A percentile compares a stretch with the other conserved stretches of the same genome.
phyloP scores from a whole-genome alignment of 805 yeast species.

The Wilhelminamyces savonicus region DNA sequence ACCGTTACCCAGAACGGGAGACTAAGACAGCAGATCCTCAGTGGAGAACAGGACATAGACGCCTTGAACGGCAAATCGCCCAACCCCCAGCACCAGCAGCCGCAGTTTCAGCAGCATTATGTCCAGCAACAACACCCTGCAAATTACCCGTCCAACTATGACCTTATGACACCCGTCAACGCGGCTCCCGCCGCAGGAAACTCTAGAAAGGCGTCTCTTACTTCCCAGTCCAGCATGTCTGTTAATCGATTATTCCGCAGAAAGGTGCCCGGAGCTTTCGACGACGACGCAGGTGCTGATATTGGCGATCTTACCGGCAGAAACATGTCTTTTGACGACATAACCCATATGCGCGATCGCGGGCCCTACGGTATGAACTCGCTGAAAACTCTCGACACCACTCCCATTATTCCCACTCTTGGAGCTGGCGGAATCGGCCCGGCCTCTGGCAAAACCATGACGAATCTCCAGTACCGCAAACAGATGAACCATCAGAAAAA shows the following conservation, averaged over 20 bases:
- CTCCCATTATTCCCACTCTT: constrained; percentile 73
- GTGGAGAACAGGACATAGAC: constrained; percentile 21
- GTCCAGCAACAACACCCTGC: constrained; percentile 1
- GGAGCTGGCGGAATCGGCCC: constrained; percentile 22
- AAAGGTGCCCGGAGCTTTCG: constrained; percentile 24
- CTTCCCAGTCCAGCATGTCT: constrained; percentile 28
- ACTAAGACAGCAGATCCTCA: constrained; percentile 28
- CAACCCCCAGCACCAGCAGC: constrained; percentile 9
- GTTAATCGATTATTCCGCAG: constrained; percentile 39
- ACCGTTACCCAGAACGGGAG: constrained; percentile 11
- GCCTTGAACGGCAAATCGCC: constrained; percentile 11
- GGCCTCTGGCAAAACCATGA: constrained; percentile 21
- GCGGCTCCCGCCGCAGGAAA: constrained; percentile 3
- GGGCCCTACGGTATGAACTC: constrained; percentile 54
- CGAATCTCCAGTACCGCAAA: constrained; percentile 62
- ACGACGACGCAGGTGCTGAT: constrained; percentile 34
- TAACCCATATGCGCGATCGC: constrained; percentile 56
- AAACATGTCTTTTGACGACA: constrained; percentile 55
- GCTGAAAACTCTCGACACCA: constrained; percentile 41
- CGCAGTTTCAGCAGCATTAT: constrained; percentile 1
- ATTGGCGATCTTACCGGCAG: constrained; percentile 28
- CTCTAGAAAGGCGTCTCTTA: constrained; percentile 32
- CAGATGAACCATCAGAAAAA: constrained; percentile 65
- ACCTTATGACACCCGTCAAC: constrained; percentile 20
- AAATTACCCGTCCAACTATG: constrained; percentile 13